Conservation (phyloP, 1,284 basidiomycete genomes). For the Ganoderma resinaceum region DNA sequence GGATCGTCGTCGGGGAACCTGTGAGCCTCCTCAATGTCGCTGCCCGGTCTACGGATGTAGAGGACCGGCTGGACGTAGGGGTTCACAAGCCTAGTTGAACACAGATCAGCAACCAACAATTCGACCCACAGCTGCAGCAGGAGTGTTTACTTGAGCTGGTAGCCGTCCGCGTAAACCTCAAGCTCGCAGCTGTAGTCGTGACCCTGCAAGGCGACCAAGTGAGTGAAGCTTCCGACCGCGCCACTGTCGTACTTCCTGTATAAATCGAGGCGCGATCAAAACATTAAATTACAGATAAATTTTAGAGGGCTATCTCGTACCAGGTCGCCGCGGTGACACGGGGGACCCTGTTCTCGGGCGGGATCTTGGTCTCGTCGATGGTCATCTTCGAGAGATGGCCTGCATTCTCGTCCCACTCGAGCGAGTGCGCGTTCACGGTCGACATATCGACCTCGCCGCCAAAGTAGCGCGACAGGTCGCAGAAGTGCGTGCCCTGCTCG, state of each 20-base stretch:
- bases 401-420: conserved; percentile 92
- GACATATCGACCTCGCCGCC: conserved; percentile 95
- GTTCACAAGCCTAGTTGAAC: conserved; percentile 74
- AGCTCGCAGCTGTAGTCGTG: conserved; percentile 92
- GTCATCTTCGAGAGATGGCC: conserved; percentile 85
- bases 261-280: background rate
- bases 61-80: conserved; percentile 87
- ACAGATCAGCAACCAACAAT: conserved; percentile 12
- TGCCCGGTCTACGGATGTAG: conserved; percentile 84
- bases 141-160: conserved; percentile 69
- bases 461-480: conserved; percentile 95
- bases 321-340: conserved; percentile 83
- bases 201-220: conserved; percentile 89
- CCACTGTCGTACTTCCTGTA: conserved; percentile 91
- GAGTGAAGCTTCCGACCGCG: conserved; percentile 89
- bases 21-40: conserved; percentile 83
- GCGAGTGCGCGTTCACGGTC: conserved; percentile 84
- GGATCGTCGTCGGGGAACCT: conserved; percentile 88
- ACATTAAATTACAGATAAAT: background rate
- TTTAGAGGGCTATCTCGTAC: conserved; percentile 44
- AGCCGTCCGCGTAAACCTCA: conserved; percentile 92
- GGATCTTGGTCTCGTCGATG: conserved; percentile 82
- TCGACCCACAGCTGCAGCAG: conserved; percentile 25
- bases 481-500: conserved; percentile 96
- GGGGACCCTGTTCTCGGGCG: conserved; percentile 81